Evolutionary conservation across 208 protist species (phyloP).

Genomic region (Wallacemonas sp.): DNA sequence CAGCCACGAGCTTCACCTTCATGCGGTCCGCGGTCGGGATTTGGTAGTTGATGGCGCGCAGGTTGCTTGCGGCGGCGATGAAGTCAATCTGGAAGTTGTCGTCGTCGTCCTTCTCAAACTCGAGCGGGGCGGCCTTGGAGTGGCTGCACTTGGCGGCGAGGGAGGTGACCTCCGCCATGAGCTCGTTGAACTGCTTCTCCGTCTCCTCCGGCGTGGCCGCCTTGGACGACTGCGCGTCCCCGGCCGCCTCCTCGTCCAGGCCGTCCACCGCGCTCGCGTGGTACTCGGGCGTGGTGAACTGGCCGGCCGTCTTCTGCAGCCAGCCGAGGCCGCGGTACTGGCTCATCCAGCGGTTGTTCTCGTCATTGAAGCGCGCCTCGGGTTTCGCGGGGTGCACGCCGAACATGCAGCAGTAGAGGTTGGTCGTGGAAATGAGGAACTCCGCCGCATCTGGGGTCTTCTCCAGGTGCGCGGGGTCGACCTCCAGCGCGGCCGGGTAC

Average conservation of each 20-base stretch:
- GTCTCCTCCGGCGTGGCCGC: conserved; percentile 38
- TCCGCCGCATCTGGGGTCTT: conserved; percentile 51
- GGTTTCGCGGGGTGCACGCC: conserved; percentile 83
- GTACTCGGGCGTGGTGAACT: conserved; percentile 44
- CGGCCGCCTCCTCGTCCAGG: conserved; percentile 79
- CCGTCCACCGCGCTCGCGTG: conserved; percentile 54
- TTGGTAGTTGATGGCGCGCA: conserved; percentile 93
- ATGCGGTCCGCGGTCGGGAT: conserved; percentile 89
- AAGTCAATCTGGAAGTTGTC: conserved; percentile 97
- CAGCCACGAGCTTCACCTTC: conserved; percentile 94
- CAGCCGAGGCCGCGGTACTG: conserved; percentile 72
- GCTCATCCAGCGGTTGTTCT: conserved; percentile 83
- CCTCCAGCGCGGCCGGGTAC: conserved; percentile 71
- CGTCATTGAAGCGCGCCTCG: conserved; percentile 83
- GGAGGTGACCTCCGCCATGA: conserved; percentile 44
- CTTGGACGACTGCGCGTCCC: conserved; percentile 27
- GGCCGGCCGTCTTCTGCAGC: conserved; percentile 41
- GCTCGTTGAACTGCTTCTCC: conserved; percentile 39
- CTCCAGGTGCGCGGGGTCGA: conserved; percentile 20
- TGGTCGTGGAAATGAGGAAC: conserved; percentile 74
- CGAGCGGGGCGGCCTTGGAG: conserved; percentile 57
- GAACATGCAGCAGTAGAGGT: conserved; percentile 88
- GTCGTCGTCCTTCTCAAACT: conserved; percentile 97
- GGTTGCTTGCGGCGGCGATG: conserved; percentile 91
- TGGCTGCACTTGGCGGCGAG: conserved; percentile 49